Evolutionary conservation across 1,139 yeast species (phyloP), one percentile per base, ranked within the genome.

Genomic region (Starmera stellimalicola): DNA sequence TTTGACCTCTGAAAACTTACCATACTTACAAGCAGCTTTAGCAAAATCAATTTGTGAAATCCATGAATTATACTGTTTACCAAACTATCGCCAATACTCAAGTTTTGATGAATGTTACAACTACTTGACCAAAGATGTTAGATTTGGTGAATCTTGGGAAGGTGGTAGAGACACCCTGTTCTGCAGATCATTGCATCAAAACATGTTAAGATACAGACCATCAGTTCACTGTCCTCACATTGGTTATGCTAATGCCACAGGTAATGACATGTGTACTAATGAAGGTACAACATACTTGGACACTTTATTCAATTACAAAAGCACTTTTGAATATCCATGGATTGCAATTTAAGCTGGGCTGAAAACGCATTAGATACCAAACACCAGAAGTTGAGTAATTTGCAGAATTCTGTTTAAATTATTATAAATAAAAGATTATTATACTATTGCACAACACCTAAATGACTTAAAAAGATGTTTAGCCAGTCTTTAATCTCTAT

Each of bases 251-350:
- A n/a, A n/a, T n/a, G 48, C 50, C 10, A 18, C 38, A 16, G 51
- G 50, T 27, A 48, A 50, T 33, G 51, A 38, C 25, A 47, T 48
- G 51, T 48, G 51, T 32, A 28, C 37, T 18, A 47, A 47, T 32
- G 33, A 31, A 17, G 45, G 39, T 18, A 39, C 40, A 5, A 37
- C 20, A 7, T 45, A 39, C 24, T 29, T 31, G 15, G 31, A 31
- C 4, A 37, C 34, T 8, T 17, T 36, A 5, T 33, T 31, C 24
- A 29, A 30, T 22, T 43, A 39, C 14, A 25, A 26, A 15, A 16
- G n/a, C 7, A 15, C 17, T 10, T 27, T 27, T 15, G n/a, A 18
- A 10, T 7, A 5, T 6, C n/a, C 29, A 4, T 27, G 29, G 29
- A 27, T 27, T 16, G 16, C 18, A 11, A 6, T 27, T 10, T 27